A percentile compares a stretch with the other conserved stretches of the same genome.
phyloP scores from a whole-genome alignment of 768 basidiomycete species.

The Kwoniella dendrophila region DNA sequence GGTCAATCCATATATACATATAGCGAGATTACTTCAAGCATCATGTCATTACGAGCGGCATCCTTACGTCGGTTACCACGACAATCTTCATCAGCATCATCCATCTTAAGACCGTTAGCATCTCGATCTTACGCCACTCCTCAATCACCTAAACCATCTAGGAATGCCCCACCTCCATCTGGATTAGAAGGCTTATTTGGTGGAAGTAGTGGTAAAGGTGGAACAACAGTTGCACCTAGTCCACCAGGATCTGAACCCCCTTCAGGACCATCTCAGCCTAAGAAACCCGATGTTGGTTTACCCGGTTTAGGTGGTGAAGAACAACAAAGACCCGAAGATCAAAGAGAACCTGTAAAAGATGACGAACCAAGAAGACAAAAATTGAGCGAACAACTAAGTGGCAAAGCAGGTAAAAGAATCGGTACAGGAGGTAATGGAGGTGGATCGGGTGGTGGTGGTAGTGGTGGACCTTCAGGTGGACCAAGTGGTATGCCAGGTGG shows the following conservation, averaged over 20 bases:
- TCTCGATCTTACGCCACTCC: slow-evolving; percentile 43
- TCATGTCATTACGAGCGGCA: slow-evolving; percentile 43
- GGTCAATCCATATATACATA: not conserved
- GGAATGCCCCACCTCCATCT: slow-evolving; percentile 42
- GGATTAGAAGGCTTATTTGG: slow-evolving; percentile 49
- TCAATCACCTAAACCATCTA: slow-evolving; percentile 32
- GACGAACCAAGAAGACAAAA: slow-evolving; percentile 33
- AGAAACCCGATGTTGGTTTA: slow-evolving; percentile 44
- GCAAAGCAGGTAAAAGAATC: slow-evolving; percentile 42
- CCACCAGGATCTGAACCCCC: slow-evolving; percentile 42
- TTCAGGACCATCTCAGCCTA: slow-evolving; percentile 43
- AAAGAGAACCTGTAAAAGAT: slow-evolving; percentile 26
- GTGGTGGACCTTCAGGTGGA: slow-evolving; percentile 37
- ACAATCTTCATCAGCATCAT: slow-evolving; percentile 8
- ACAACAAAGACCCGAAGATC: slow-evolving; percentile 18
- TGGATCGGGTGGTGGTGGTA: slow-evolving; percentile 39
- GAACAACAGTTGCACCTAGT: slow-evolving; percentile 44
- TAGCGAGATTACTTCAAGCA: no score
- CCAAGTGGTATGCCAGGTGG: slow-evolving; percentile 31
- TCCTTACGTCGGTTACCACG: slow-evolving; percentile 33
- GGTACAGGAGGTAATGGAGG: slow-evolving; percentile 48
- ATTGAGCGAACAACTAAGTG: slow-evolving; percentile 37
- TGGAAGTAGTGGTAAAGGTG: slow-evolving; percentile 28
- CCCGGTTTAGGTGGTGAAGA: slow-evolving; percentile 25
- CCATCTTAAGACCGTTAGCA: slow-evolving; percentile 21